These are phyloP conservation scores for Arabidopsis arenosa DNA, from an alignment of 345 rosid species.

Conservation along the genomic window DNA sequence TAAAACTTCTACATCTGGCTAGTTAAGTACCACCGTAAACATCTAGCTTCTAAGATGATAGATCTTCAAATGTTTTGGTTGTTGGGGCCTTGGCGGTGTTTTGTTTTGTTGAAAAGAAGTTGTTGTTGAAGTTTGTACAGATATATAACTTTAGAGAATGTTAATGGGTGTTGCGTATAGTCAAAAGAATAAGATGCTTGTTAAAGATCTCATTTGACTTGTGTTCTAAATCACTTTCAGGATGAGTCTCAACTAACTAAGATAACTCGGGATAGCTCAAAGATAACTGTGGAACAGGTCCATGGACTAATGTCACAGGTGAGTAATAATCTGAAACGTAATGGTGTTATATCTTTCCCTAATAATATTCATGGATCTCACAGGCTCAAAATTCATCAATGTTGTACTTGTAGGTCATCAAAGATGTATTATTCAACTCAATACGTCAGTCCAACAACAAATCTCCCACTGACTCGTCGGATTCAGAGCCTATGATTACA, in stretches of 20 bases:
- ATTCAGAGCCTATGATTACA: slow-evolving; percentile 82
- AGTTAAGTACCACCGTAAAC: not conserved
- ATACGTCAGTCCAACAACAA: slow-evolving; percentile 57
- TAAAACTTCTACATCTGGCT: not conserved
- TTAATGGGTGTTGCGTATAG: slow-evolving; percentile 8
- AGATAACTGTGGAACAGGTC: slow-evolving; percentile 90
- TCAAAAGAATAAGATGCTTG: too few species aligned
- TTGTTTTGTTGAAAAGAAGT: slow-evolving; percentile 1
- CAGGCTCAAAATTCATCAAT: not conserved
- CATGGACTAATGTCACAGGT: slow-evolving; percentile 98
- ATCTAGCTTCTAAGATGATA: slow-evolving; percentile 2
- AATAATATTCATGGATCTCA: not conserved
- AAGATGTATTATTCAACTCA: slow-evolving; percentile 84
- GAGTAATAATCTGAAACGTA: slow-evolving; percentile 22
- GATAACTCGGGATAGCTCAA: slow-evolving; percentile 89
- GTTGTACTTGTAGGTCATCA: slow-evolving; percentile 63
- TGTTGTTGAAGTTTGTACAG: not conserved
- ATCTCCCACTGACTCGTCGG: slow-evolving; percentile 56
- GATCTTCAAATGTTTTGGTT: slow-evolving; percentile 11
- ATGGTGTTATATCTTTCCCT: not conserved
- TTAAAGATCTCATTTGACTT: slow-evolving; percentile 1
- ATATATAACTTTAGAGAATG: not conserved
- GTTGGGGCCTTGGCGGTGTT: not conserved
- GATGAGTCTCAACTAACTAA: slow-evolving; percentile 89
- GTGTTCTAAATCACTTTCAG: slow-evolving; percentile 49